phyloP scores from a whole-genome alignment of 306 rosid species.

The Ceratonia siliqua region DNA sequence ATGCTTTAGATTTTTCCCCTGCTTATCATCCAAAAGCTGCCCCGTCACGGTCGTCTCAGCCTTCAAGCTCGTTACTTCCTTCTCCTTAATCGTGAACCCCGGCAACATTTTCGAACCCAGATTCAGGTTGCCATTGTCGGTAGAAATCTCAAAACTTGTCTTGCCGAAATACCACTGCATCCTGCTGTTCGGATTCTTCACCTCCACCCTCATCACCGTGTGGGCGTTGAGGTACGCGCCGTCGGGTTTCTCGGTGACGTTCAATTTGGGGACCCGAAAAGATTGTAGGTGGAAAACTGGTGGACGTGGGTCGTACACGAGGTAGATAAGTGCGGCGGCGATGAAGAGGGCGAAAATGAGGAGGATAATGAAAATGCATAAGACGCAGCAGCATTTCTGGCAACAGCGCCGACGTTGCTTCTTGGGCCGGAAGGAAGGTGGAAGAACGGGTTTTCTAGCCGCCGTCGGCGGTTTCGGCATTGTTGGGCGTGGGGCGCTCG shows the following conservation, averaged over 20 bases:
- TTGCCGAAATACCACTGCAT: constrained; percentile 43
- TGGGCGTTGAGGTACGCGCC: constrained; percentile 52
- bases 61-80: constrained; percentile 44
- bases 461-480: constrained; percentile 31
- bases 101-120: constrained; percentile 35
- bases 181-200: constrained; percentile 54
- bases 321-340: constrained; percentile 54
- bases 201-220: constrained; percentile 48
- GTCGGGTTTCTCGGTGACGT: constrained; percentile 43
- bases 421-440: not conserved
- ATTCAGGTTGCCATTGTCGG: constrained; percentile 19
- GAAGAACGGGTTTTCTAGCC: constrained; percentile 31
- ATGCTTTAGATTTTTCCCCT: constrained; percentile 42
- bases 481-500: constrained; percentile 7
- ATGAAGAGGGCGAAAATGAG: constrained; percentile 33
- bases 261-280: constrained; percentile 48
- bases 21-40: constrained; percentile 36
- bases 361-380: constrained; percentile 46
- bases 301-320: constrained; percentile 53
- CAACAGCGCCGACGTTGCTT: constrained; percentile 23
- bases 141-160: constrained; percentile 3
- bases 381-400: constrained; percentile 54
- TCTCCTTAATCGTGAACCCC: constrained; percentile 42
- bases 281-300: constrained; percentile 65
- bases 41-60: constrained; percentile 43